Base-by-base conservation (phyloP, 768 basidiomycete species). In the Sporobolomyces roseus region DNA sequence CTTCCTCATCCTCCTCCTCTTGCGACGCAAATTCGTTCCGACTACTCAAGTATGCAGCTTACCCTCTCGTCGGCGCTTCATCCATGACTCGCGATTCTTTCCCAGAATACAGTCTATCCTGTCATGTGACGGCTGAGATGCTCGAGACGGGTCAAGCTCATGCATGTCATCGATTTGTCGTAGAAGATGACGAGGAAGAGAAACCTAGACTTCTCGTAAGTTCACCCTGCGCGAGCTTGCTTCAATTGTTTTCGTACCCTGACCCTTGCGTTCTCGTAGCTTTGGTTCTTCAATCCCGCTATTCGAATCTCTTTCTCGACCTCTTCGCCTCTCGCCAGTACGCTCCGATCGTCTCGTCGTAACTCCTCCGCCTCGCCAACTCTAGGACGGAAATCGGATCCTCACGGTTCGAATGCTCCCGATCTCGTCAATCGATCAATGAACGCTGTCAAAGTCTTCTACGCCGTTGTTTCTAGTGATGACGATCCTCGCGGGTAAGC, bases 231-330 rank as follows among this genome's bases (percentile, higher is more conserved):
- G 25, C 46, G 52, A 23, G 6, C 8, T 32, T 5, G 13, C 32
- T 66, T 3, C 1, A 30, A 17, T 41, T 41, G 10, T 41, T 17
- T 9, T 9, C 10, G 17, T 9, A 9, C 38, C 17, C 38, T 41
- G 17, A 41, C 9, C 17, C 38, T 41, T 9, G 17, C 38, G 38
- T 9, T 21, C 30, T 25, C 16, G 23, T 75, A 93, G 92, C 82
- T 97, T 27, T 97, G 94, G 93, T 77, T 97, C 27, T 96, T 98
- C 83, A 96, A 93, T 78, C 92, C 93, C 1, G 86, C 83, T 70
- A 85, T 98, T 73, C 85, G 84, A 16, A 79, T 97, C 19, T 85
- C 91, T 1, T 93, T 91, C 77, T 83, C 84, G 51, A 82, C 84
- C 13, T 78, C 83, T 9, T 78, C 79, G 16, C 80, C 84, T 23